Percentiles rank a stretch among this genome's conserved stretches.
phyloP scores from a whole-genome alignment of 179 eudicot species.

The Silene vulgaris region DNA sequence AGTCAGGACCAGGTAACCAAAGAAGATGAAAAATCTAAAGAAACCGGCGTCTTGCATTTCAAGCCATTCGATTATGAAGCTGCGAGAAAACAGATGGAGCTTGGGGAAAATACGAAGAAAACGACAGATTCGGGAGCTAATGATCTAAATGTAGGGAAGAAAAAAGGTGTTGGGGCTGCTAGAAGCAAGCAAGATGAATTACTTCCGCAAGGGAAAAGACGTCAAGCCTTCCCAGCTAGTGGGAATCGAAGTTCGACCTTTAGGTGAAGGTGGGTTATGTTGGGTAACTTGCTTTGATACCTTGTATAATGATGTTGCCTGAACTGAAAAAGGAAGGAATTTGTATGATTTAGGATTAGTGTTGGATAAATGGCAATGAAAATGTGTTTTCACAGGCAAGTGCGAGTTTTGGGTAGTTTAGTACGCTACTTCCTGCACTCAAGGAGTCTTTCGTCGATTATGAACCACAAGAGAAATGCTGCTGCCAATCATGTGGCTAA shows the following conservation, averaged over 20 bases:
- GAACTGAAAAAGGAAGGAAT: slow-evolving; percentile 14
- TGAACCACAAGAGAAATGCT: neutral
- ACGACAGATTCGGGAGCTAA: slow-evolving; percentile 14
- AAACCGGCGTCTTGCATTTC: slow-evolving; percentile 31
- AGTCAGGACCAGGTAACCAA: slow-evolving; percentile 29
- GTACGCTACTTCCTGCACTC: too few species aligned
- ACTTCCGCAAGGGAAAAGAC: slow-evolving; percentile 67
- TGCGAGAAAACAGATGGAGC: slow-evolving; percentile 46
- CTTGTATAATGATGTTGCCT: neutral
- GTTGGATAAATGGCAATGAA: slow-evolving; percentile 3
- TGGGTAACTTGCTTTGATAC: neutral
- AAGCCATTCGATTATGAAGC: slow-evolving; percentile 76
- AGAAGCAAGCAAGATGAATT: slow-evolving; percentile 33
- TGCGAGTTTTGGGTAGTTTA: neutral
- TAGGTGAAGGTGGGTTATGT: slow-evolving; percentile 30
- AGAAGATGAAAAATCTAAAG: slow-evolving; percentile 20
- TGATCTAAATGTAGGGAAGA: slow-evolving; percentile 23
- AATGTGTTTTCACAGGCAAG: neutral
- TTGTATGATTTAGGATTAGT: neutral
- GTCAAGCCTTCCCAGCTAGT: slow-evolving; percentile 84
- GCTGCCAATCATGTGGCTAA: neutral
- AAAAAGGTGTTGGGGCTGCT: slow-evolving; percentile 24
- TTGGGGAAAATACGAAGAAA: slow-evolving; percentile 31
- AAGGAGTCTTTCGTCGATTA: too few species aligned
- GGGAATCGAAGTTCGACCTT: slow-evolving; percentile 91